Conservation (phyloP, 495 filamentous ascomycete genomes). For the Hypoxylon fragiforme region DNA sequence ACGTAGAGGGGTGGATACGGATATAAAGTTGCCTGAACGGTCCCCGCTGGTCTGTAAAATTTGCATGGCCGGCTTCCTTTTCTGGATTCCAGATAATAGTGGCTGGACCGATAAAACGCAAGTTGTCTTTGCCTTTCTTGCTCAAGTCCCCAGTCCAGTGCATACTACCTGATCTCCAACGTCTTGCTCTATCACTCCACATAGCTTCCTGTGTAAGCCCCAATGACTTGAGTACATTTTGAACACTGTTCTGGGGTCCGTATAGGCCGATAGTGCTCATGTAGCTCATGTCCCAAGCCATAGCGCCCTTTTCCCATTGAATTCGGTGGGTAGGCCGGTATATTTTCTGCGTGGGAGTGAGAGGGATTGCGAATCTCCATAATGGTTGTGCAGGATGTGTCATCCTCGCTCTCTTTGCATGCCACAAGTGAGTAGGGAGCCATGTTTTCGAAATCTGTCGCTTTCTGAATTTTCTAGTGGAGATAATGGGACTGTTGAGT, state of each 20-base stretch:
- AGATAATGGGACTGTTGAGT: slow-evolving; percentile 66
- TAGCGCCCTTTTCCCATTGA: slow-evolving; percentile 57
- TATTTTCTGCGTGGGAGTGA: slow-evolving; percentile 84
- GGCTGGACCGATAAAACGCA: slow-evolving; percentile 71
- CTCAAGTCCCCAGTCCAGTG: slow-evolving; percentile 67
- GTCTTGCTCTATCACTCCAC: slow-evolving; percentile 64
- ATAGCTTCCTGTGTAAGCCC: slow-evolving; percentile 61
- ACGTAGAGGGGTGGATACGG: slow-evolving; percentile 85
- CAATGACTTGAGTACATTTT: slow-evolving; percentile 64
- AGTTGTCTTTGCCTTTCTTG: slow-evolving; percentile 57
- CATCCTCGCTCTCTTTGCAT: slow-evolving; percentile 90
- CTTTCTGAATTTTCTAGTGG: slow-evolving; percentile 76
- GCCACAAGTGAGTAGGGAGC: slow-evolving; percentile 93
- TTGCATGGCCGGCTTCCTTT: slow-evolving; percentile 3
- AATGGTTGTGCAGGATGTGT: slow-evolving; percentile 73
- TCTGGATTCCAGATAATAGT: slow-evolving; percentile 70
- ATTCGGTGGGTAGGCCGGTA: slow-evolving; percentile 88
- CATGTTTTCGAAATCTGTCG: slow-evolving; percentile 87
- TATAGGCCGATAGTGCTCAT: slow-evolving; percentile 83
- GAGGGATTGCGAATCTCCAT: slow-evolving; percentile 86
- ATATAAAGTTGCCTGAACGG: slow-evolving; percentile 66
- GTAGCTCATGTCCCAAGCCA: slow-evolving; percentile 95
- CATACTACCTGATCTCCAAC: slow-evolving; percentile 76
- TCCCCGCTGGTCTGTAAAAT: slow-evolving; percentile 41
- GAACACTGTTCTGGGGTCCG: slow-evolving; percentile 64